Evolutionary conservation across 2,329 filamentous ascomycete species (phyloP).

Genomic region (Pestalotiopsis sp.): DNA sequence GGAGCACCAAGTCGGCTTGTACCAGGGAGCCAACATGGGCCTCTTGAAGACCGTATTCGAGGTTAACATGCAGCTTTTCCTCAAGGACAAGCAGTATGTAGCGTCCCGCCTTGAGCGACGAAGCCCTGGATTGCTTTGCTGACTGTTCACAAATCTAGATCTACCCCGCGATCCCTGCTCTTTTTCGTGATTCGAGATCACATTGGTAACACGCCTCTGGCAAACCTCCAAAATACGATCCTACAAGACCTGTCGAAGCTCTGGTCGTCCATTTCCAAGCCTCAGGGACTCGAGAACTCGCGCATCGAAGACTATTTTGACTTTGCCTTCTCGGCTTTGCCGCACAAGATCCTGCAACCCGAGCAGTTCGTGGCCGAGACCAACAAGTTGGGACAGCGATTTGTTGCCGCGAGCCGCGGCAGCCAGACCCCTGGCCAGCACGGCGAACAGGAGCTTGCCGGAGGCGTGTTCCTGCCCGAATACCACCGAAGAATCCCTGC

Average conservation of each 20-base stretch:
- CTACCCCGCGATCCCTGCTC: conserved; percentile 84
- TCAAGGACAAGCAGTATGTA: conserved; percentile 90
- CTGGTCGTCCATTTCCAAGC: conserved; percentile 92
- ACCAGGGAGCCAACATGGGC: conserved; percentile 99
- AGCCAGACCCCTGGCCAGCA: conserved; percentile 62
- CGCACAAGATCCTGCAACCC: conserved; percentile 94
- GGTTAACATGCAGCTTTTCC: conserved; percentile 94
- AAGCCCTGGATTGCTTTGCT: conserved; percentile 19
- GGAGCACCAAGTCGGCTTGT: conserved; percentile 98
- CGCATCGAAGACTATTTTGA: conserved; percentile 97
- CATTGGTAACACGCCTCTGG: conserved; percentile 85
- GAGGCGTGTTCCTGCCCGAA: conserved; percentile 86
- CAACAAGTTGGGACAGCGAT: conserved; percentile 77
- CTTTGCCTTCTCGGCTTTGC: conserved; percentile 93
- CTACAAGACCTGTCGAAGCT: conserved; percentile 89
- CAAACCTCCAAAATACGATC: conserved; percentile 87
- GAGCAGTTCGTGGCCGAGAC: conserved; percentile 87
- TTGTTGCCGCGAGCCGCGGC: conserved; percentile 79
- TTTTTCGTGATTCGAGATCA: conserved; percentile 99
- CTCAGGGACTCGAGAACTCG: conserved; percentile 82
- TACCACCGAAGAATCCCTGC: conserved; percentile 96
- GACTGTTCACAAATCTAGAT: conserved; percentile 50
- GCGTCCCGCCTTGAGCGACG: background rate
- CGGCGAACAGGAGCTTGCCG: conserved; percentile 73
- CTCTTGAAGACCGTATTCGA: conserved; percentile 98